A percentile compares a stretch with the other conserved stretches of the same genome.
These are phyloP conservation scores for Fusarium armeniacum DNA, from an alignment of 2,329 filamentous ascomycete genomes.

Conservation along the genomic window DNA sequence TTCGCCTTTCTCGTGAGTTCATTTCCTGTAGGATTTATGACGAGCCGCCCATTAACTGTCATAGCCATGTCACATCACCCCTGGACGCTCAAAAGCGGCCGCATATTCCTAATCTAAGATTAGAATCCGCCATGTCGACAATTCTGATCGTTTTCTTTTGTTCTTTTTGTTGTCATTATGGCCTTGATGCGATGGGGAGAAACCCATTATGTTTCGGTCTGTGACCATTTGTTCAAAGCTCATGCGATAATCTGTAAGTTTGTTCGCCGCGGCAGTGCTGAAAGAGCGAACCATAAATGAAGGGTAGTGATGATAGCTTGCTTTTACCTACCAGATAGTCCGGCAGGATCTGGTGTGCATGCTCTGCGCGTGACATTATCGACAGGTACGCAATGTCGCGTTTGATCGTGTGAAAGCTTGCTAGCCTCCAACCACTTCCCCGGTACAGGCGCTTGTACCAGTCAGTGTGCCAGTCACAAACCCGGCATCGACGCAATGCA, in stretches of 20 bases:
- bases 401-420: slow-evolving; percentile 44
- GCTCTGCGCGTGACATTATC: slow-evolving; percentile 43
- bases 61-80: slow-evolving; percentile 44
- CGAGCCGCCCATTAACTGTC: slow-evolving; percentile 28
- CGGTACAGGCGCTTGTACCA: slow-evolving; percentile 48
- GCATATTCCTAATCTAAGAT: slow-evolving; percentile 28
- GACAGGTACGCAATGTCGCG: slow-evolving; percentile 44
- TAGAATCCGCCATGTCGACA: slow-evolving; percentile 14
- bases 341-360: slow-evolving; percentile 38
- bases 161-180: not conserved
- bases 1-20: slow-evolving; percentile 46
- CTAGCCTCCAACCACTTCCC: slow-evolving; percentile 45
- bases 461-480: slow-evolving; percentile 28
- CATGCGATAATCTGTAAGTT: slow-evolving; percentile 7
- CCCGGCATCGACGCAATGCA: slow-evolving; percentile 42
- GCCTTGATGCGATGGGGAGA: not conserved
- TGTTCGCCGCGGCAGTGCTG: slow-evolving; percentile 43
- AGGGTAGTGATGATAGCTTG: slow-evolving; percentile 14
- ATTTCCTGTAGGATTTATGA: slow-evolving; percentile 46
- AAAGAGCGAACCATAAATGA: slow-evolving; percentile 21
- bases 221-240: not conserved
- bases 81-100: slow-evolving; percentile 24
- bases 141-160: slow-evolving; percentile 32
- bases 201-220: not conserved
- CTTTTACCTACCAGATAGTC: slow-evolving; percentile 31